Evolutionary conservation across 495 filamentous ascomycete genomes (phyloP).

Genomic region (Aspergillus bridgeri): DNA sequence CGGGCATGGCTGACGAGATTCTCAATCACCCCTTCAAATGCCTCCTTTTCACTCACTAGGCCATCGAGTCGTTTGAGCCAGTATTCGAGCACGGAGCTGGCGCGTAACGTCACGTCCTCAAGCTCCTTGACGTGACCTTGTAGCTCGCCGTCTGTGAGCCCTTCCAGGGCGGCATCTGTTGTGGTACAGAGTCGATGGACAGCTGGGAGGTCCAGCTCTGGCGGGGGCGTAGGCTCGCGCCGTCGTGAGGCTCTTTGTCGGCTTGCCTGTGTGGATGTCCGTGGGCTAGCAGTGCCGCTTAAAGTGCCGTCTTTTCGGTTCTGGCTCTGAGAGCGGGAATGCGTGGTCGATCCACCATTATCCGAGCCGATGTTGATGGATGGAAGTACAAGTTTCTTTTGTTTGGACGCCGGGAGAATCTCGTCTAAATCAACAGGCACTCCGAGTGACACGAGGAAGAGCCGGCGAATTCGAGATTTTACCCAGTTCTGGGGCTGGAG

Average conservation of each 20-base stretch:
- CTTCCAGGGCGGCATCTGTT: constrained; percentile 74
- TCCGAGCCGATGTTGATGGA: constrained; percentile 59
- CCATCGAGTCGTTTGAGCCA: constrained; percentile 85
- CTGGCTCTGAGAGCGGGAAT: constrained; percentile 46
- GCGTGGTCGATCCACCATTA: constrained; percentile 25
- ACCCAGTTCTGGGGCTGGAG: constrained; percentile 98
- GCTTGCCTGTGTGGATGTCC: constrained; percentile 25
- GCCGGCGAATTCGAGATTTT: constrained; percentile 87
- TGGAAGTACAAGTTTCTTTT: constrained; percentile 94
- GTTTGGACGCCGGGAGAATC: constrained; percentile 92
- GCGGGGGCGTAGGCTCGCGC: constrained; percentile 61
- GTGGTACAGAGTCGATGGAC: constrained; percentile 77
- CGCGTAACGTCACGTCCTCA: constrained; percentile 61
- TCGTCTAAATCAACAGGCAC: constrained; percentile 97
- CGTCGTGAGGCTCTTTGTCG: constrained; percentile 37
- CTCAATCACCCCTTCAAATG: constrained; percentile 97
- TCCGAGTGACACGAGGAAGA: constrained; percentile 93
- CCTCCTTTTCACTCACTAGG: constrained; percentile 84
- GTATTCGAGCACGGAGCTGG: constrained; percentile 76
- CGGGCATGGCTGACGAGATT: constrained; percentile 94
- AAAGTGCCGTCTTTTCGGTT: constrained; percentile 45
- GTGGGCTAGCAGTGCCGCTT: constrained; percentile 33
- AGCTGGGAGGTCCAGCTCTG: constrained; percentile 71
- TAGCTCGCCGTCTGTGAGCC: constrained; percentile 74
- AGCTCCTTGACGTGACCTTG: constrained; percentile 67